These are phyloP conservation scores for Pythium dissotocum DNA, from an alignment of 352 stramenopile genomes.

Conservation along the genomic window DNA sequence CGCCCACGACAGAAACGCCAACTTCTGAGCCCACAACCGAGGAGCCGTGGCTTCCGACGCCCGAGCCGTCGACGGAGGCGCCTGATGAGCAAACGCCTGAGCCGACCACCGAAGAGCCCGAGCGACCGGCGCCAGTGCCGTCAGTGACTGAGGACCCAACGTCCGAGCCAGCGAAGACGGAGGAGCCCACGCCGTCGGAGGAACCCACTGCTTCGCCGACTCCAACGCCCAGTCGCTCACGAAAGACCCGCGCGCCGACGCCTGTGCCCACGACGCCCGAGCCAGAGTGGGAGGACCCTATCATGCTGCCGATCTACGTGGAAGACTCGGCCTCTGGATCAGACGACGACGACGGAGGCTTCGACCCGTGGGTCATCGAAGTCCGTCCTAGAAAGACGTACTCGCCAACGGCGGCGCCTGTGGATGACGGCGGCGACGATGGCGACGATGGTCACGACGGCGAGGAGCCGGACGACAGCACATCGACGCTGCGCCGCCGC, in stretches of 20 bases:
- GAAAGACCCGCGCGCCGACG: conserved; percentile 1
- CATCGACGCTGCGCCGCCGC: background rate
- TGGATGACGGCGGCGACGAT: background rate
- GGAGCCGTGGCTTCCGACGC: background rate
- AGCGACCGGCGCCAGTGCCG: background rate
- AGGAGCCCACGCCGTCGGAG: background rate
- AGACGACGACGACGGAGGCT: background rate
- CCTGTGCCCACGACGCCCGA: background rate
- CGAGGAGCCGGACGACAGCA: background rate
- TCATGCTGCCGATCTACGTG: conserved; percentile 4
- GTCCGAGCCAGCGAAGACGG: background rate
- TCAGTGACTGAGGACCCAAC: conserved; percentile 1
- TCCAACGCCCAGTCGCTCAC: background rate
- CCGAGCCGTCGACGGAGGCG: background rate
- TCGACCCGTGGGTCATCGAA: conserved; percentile 4
- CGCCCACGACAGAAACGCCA: background rate
- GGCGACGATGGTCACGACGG: background rate
- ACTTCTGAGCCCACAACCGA: background rate
- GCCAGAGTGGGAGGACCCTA: conserved; percentile 1
- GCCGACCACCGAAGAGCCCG: background rate
- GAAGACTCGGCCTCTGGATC: conserved; percentile 10
- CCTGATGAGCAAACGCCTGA: background rate
- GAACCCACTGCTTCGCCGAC: background rate
- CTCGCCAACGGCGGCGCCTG: background rate
- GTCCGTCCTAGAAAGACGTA: conserved; percentile 4